Evolutionary conservation across 2,329 filamentous ascomycete species (phyloP), one percentile per base, ranked within the genome.

Genomic region (Ophiostoma angusticollis): DNA sequence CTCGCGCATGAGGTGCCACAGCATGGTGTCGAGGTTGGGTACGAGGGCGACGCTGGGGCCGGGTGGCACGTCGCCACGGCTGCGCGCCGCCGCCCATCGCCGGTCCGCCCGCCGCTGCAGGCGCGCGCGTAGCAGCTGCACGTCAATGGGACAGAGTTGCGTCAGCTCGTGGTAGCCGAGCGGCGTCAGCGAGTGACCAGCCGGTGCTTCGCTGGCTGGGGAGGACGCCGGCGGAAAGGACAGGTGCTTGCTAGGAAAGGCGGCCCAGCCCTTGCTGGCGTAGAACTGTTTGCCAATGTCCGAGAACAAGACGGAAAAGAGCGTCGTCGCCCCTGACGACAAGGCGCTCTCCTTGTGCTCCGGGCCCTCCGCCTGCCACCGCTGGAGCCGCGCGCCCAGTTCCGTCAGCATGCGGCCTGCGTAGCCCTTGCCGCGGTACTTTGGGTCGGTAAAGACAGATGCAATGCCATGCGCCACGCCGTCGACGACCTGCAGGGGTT

Each of bases 211-310:
- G 3, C 56, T 47, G 16, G 46, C 21, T 16, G 5, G 6, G 13
- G 28, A 4, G 6, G 39, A 34, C 18, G 19, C 42, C 1, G 70
- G 63, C 11, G 64, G 60, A 40, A 93, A 70, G 23, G 70, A 66
- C 31, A 93, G 65, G 55, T 94, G 86, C 1, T 70, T 66, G 42
- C 83, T 89, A 16, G 72, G 66, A 50, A 80, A 87, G 0, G 77
- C 68, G 35, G 74, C 68, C 87, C 87, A 95, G 32, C 85, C 85
- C 46, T 75, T 68, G 23, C 65, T 67, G 4, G 80, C 72, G 60
- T 95, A 95, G 59, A 86, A 95, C 28, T 64, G 63, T 64, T 84
- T 81, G 16, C 87, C 84, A 47, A 93, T 86, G 51, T 93, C 84
- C 8, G 85, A 93, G 58, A 78, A 94, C 8, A 95, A 66, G 7